Base-by-base conservation (phyloP, 2,329 filamentous ascomycete genomes). In the Xylaria polymorpha region DNA sequence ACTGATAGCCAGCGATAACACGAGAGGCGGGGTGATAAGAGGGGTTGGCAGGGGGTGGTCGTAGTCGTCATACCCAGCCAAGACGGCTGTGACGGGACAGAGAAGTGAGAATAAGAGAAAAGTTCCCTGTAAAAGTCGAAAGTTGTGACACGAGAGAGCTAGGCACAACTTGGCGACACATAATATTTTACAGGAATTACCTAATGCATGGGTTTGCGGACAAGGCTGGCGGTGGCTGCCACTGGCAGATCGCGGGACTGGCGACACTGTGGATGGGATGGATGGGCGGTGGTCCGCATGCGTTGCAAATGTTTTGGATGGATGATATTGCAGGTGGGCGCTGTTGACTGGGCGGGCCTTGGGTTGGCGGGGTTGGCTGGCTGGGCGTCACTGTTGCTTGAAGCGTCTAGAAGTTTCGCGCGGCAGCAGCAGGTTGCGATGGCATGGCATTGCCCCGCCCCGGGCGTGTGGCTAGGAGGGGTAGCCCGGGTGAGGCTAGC, bases 341-440 rank as follows among this genome's bases (percentile, higher is more conserved):
- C 25, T 4, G 35, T 8, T 1, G 8, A 12, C 35, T 37, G 35
- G 35, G 35, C 32, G 8, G 32, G 32, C 32, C 7, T 12, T 8
- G 35, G 35, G 35, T 6, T 29, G 25, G 10, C 10, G 35, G 35
- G 35, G 35, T 6, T 29, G 25, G 25, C 25, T 29, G 6, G 6
- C 44, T 62, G 43, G n/a, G 29, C 41, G 48, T 29, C 39, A 63
- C 56, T 58, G 58, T 55, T 56, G 55, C 72, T 69, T 73, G 76
- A 77, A 77, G 73, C 72, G 69, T 75, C 76, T 75, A 77, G 76
- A 77, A 77, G 64, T 73, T 77, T 76, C 74, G 67, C 58, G 44
- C 44, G 8, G 32, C 32, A 44, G 35, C 50, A 50, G 10, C 50
- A 50, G 10, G 15, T 32, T 25, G 25, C 6, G 22, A 51, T 39